A percentile compares a stretch with the other conserved stretches of the same genome.
Evolutionary conservation across 176 grass and related monocot species (phyloP).

Genomic region (Pontederia paniculata): DNA sequence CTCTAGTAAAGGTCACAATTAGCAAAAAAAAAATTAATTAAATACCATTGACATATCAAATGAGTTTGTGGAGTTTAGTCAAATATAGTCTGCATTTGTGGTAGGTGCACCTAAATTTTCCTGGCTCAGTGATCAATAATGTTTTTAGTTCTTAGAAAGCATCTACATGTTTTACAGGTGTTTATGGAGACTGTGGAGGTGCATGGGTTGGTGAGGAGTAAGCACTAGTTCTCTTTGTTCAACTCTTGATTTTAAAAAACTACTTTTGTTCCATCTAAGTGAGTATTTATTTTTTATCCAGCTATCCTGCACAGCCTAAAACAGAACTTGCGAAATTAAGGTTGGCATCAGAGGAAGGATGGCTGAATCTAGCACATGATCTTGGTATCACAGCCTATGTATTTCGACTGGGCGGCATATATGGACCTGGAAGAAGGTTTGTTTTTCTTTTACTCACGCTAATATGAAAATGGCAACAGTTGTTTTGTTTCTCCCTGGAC

Average conservation of each 20-base stretch:
- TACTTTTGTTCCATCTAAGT: background rate
- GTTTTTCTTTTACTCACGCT: slow-evolving; percentile 7
- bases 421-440: slow-evolving; percentile 91
- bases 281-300: slow-evolving; percentile 22
- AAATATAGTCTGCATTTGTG: background rate
- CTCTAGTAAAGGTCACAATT: no score
- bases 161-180: slow-evolving; percentile 37
- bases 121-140: background rate
- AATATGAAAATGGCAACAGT: no score
- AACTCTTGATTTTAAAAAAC: background rate
- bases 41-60: no score
- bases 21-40: no score
- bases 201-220: slow-evolving; percentile 76
- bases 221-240: slow-evolving; percentile 6
- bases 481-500: no score
- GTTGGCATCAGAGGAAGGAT: slow-evolving; percentile 61
- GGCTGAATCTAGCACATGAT: slow-evolving; percentile 36
- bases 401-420: slow-evolving; percentile 86
- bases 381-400: slow-evolving; percentile 44
- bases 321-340: slow-evolving; percentile 47
- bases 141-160: background rate
- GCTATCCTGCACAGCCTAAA: slow-evolving; percentile 50
- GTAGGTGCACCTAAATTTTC: background rate
- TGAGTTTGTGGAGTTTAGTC: no score
- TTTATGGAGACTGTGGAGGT: slow-evolving; percentile 83